phyloP scores from a whole-genome alignment of 2,329 filamentous ascomycete species.

The Bertia moriformis region DNA sequence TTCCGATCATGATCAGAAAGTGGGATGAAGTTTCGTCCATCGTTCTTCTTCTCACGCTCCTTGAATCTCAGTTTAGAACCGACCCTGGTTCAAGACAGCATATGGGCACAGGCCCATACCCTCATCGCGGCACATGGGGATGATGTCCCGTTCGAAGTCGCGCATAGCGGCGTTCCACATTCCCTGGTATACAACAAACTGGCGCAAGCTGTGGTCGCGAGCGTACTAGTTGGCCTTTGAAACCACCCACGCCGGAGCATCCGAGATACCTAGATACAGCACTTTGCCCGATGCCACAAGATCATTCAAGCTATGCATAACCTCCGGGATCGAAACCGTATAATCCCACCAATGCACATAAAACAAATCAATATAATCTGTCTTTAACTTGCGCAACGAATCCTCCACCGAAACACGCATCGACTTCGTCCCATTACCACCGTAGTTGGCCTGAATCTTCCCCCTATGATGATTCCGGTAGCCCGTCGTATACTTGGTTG shows the following conservation, averaged over 20 bases:
- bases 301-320: slow-evolving; percentile 1
- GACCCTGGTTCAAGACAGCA: slow-evolving; percentile 30
- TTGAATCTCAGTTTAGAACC: slow-evolving; percentile 13
- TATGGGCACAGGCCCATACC: slow-evolving; percentile 46
- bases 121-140: slow-evolving; percentile 48
- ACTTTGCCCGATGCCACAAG: slow-evolving; percentile 2
- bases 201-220: slow-evolving; percentile 58
- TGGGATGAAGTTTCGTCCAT: slow-evolving; percentile 17
- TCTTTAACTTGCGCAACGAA: slow-evolving; percentile 16
- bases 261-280: slow-evolving; percentile 39
- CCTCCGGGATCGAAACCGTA: slow-evolving; percentile 3
- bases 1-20: slow-evolving; percentile 38
- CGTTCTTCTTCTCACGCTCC: slow-evolving; percentile 10
- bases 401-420: slow-evolving; percentile 29
- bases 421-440: slow-evolving; percentile 48
- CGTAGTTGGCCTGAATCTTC: slow-evolving; percentile 33
- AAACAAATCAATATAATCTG: slow-evolving; percentile 16
- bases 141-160: slow-evolving; percentile 55
- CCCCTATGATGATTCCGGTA: too few species aligned
- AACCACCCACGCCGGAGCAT: slow-evolving; percentile 17
- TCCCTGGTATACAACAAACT: slow-evolving; percentile 56
- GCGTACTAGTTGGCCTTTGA: slow-evolving; percentile 49
- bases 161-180: slow-evolving; percentile 45
- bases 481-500: slow-evolving; percentile 52
- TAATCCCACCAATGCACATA: slow-evolving; percentile 13